These are phyloP conservation scores for Cupressus sempervirens DNA, from an alignment of 75 land plant species.

Conservation along the genomic window DNA sequence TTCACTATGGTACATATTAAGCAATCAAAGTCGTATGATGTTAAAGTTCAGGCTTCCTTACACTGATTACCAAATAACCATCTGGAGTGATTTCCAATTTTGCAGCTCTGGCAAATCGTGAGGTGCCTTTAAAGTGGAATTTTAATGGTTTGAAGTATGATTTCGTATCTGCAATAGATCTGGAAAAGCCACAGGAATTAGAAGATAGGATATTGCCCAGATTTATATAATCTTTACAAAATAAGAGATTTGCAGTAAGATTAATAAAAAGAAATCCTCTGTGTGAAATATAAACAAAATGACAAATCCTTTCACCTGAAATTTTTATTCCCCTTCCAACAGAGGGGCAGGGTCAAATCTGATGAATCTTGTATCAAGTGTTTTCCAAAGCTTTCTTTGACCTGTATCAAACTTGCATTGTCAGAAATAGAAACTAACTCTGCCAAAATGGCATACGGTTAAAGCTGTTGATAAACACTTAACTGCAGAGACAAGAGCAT, in stretches of 20 bases:
- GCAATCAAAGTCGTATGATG: not conserved
- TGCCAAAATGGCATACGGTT: not conserved
- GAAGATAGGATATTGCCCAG: not conserved
- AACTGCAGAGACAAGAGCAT: conserved; percentile 43
- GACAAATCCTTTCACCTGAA: conserved; percentile 27
- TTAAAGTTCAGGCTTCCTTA: conserved; percentile 31
- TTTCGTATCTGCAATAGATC: too few species aligned
- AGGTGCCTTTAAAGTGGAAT: too few species aligned
- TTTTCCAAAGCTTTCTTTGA: conserved; percentile 41
- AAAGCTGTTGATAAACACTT: conserved; percentile 12
- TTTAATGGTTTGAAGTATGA: too few species aligned
- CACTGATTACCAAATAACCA: conserved; percentile 67
- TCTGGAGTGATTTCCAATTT: conserved; percentile 59
- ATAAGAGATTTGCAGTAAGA: not conserved
- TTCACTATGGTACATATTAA: not conserved
- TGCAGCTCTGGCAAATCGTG: too few species aligned
- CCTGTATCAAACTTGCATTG: conserved; percentile 23
- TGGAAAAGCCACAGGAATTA: too few species aligned
- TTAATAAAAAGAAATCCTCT: not conserved
- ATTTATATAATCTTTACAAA: not conserved
- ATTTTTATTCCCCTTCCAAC: conserved; percentile 61
- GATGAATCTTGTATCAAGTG: conserved; percentile 37
- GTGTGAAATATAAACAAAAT: not conserved
- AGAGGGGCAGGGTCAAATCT: conserved; percentile 58
- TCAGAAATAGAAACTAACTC: conserved; percentile 7